Percentiles rank a stretch among this genome's conserved stretches.
Evolutionary conservation across 768 basidiomycete genomes (phyloP).

Genomic region (Pleurotus pulmonarius): DNA sequence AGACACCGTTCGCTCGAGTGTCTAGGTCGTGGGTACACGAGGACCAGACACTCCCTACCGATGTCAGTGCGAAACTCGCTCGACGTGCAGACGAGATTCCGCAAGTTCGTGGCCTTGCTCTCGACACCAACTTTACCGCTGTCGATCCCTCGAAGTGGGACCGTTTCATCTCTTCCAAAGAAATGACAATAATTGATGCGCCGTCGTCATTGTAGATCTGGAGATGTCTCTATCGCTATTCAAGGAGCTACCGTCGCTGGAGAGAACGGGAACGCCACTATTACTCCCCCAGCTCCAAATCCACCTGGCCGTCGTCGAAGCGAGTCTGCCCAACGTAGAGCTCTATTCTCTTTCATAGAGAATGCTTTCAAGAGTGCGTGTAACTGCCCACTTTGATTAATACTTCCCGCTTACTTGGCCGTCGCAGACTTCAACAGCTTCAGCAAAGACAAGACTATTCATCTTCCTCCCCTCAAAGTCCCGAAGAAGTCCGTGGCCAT

Average conservation of each 20-base stretch:
- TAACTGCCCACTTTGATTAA: background rate
- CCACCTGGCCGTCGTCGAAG: conserved; percentile 16
- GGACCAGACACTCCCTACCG: conserved; percentile 38
- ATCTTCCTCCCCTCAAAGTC: conserved; percentile 14
- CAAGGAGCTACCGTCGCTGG: conserved; percentile 14
- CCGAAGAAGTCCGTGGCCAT: conserved; percentile 13
- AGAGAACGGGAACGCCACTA: conserved; percentile 7
- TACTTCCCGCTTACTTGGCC: background rate
- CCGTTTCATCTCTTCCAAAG: background rate
- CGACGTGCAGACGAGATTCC: conserved; percentile 30
- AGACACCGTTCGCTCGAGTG: conserved; percentile 36
- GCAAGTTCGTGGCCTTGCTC: conserved; percentile 32
- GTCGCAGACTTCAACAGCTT: background rate
- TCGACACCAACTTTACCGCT: conserved; percentile 36
- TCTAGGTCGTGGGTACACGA: conserved; percentile 34
- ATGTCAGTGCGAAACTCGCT: conserved; percentile 20
- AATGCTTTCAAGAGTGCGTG: conserved; percentile 3
- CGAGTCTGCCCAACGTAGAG: background rate
- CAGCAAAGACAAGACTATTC: conserved; percentile 6
- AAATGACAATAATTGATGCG: too few relatives aligned
- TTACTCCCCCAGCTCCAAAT: conserved; percentile 8
- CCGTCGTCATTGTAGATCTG: background rate
- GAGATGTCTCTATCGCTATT: conserved; percentile 9
- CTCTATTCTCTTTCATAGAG: conserved; percentile 10
- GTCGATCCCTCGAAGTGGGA: conserved; percentile 20